phyloP scores from a whole-genome alignment of 768 basidiomycete species.

The Leucocoprinus birnbaumii region DNA sequence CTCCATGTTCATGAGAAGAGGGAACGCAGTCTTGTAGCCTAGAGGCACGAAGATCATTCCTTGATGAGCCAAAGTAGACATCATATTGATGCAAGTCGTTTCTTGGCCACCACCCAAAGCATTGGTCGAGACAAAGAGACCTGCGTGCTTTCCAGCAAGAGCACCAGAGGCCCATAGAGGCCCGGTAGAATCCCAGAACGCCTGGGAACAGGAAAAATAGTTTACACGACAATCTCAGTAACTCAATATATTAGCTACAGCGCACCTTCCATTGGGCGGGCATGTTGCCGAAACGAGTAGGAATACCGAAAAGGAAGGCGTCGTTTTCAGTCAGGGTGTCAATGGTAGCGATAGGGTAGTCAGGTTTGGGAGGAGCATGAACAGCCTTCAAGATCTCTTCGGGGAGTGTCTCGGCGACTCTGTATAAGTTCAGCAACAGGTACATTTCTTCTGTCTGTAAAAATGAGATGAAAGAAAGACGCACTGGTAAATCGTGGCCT shows the following conservation, averaged over 20 bases:
- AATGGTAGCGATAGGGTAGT: conserved; percentile 66
- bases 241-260: background rate
- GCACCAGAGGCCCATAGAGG: conserved; percentile 53
- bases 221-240: background rate
- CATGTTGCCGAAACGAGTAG: conserved; percentile 80
- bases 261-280: conserved; percentile 76
- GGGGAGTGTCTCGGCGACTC: conserved; percentile 78
- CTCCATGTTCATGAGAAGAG: conserved; percentile 32
- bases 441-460: background rate
- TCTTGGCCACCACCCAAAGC: conserved; percentile 73
- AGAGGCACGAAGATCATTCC: conserved; percentile 44
- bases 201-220: conserved; percentile 26
- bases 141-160: conserved; percentile 66
- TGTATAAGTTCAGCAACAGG: conserved; percentile 21
- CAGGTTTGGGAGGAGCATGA: conserved; percentile 68
- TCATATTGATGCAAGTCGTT: conserved; percentile 37
- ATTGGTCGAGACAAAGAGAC: conserved; percentile 66
- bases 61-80: conserved; percentile 63
- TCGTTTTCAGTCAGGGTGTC: conserved; percentile 56
- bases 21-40: conserved; percentile 27
- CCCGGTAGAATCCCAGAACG: conserved; percentile 81
- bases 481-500: conserved; percentile 53
- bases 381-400: conserved; percentile 63
- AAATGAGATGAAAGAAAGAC: conserved; percentile 19
- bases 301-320: conserved; percentile 73